These are phyloP conservation scores for Nicotiana undulata DNA, from an alignment of 257 asterid species.

Conservation along the genomic window DNA sequence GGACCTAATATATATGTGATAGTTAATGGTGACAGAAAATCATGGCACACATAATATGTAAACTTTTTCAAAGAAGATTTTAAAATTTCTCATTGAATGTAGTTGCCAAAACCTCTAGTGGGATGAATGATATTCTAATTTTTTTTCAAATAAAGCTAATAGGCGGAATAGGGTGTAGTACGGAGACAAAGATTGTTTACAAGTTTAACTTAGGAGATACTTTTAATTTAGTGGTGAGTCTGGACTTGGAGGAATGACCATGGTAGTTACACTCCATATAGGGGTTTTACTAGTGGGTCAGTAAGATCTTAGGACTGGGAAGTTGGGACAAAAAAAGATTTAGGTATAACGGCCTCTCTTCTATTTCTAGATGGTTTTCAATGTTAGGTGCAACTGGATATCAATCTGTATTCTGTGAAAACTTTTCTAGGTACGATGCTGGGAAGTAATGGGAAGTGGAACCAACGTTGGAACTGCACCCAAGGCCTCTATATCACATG, in stretches of 20 bases:
- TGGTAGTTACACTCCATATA: not conserved
- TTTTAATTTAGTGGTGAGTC: not conserved
- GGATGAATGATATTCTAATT: not conserved
- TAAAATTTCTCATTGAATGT: not conserved
- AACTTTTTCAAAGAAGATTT: not conserved
- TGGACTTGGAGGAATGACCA: not conserved
- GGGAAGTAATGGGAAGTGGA: conserved; percentile 80
- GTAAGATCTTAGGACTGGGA: not conserved
- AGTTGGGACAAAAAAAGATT: not conserved
- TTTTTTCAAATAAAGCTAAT: not conserved
- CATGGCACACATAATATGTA: not conserved
- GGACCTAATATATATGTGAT: not conserved
- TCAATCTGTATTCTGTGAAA: not conserved
- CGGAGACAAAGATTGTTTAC: not conserved
- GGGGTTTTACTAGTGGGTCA: not conserved
- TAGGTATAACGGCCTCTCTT: not conserved
- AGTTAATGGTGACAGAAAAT: not conserved
- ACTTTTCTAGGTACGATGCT: conserved; percentile 74
- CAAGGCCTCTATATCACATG: conserved; percentile 78
- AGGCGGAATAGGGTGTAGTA: not conserved
- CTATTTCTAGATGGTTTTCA: not conserved
- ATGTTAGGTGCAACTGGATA: not conserved
- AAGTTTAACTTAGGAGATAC: not conserved
- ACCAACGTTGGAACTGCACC: conserved; percentile 49
- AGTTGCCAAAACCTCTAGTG: not conserved